A percentile compares a stretch with the other conserved stretches of the same genome.
Conservation (phyloP, 768 basidiomycete genomes). For the Phlebiopsis gigantea region DNA sequence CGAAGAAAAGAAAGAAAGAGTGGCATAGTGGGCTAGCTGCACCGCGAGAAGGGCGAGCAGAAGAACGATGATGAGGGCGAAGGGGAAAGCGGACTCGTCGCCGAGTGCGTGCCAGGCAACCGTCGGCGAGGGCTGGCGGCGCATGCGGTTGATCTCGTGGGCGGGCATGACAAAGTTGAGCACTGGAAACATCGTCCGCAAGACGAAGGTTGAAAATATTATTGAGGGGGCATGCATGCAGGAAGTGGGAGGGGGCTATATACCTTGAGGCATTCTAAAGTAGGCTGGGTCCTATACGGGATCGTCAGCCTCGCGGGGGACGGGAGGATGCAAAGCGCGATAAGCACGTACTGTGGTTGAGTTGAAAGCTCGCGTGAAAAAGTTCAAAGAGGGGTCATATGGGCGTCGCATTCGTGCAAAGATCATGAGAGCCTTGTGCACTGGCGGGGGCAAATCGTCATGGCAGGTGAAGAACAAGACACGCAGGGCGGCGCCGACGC, state of each 20-base stretch:
- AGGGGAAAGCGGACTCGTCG: background rate
- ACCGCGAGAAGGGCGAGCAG: background rate
- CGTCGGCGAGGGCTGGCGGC: background rate
- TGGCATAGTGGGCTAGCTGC: background rate
- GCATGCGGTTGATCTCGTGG: slow-evolving; percentile 1
- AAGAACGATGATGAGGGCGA: slow-evolving; percentile 1
- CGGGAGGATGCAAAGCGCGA: background rate
- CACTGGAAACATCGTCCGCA: slow-evolving; percentile 3
- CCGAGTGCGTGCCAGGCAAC: slow-evolving; percentile 9
- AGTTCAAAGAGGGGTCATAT: background rate
- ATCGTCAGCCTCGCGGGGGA: background rate
- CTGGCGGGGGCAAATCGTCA: background rate
- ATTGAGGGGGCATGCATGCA: background rate
- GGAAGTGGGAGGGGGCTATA: background rate
- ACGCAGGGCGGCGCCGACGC: background rate
- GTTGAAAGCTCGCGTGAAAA: background rate
- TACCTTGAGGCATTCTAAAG: slow-evolving; percentile 7
- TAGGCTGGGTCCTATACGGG: background rate
- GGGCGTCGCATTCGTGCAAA: background rate
- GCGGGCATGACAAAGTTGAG: background rate
- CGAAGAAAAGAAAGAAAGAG: background rate
- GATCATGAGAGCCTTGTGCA: background rate
- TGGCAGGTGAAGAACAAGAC: background rate
- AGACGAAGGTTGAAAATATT: background rate
- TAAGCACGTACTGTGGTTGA: background rate